Evolutionary conservation across 2,329 filamentous ascomycete species (phyloP).

Genomic region (Didymella segeticola): DNA sequence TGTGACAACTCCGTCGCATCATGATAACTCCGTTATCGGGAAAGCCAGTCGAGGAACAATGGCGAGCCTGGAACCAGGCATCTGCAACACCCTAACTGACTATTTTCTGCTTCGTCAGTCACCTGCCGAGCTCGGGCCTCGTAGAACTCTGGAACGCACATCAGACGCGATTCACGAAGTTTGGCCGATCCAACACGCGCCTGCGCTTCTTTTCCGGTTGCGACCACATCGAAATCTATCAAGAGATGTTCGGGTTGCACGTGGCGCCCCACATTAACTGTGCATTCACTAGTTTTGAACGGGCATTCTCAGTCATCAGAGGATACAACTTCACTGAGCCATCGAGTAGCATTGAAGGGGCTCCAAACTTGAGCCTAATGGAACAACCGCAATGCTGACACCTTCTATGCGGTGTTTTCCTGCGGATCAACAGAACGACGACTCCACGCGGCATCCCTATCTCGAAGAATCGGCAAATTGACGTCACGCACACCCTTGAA

Average conservation of each 20-base stretch:
- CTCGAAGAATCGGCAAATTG: neutral
- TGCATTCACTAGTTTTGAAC: too few species aligned
- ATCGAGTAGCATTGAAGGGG: too few species aligned
- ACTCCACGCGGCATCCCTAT: neutral
- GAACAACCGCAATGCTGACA: neutral
- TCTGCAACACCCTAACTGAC: neutral
- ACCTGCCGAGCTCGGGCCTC: neutral
- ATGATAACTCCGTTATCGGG: too few species aligned
- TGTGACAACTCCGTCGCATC: too few species aligned
- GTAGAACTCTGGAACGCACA: neutral
- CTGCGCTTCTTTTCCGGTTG: neutral
- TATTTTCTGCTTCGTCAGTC: neutral
- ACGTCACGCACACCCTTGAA: constrained; percentile 1
- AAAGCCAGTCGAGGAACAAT: neutral
- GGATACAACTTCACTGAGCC: too few species aligned
- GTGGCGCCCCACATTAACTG: constrained; percentile 4
- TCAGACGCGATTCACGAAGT: neutral
- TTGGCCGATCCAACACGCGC: constrained; percentile 1
- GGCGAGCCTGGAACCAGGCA: neutral
- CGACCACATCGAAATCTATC: neutral
- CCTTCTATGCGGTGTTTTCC: neutral
- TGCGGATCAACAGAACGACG: neutral
- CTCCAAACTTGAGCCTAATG: too few species aligned
- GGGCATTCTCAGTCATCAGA: too few species aligned
- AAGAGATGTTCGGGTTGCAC: neutral